Evolutionary conservation across 2,329 filamentous ascomycete genomes (phyloP).

Genomic region (Hypoxylon sp.): DNA sequence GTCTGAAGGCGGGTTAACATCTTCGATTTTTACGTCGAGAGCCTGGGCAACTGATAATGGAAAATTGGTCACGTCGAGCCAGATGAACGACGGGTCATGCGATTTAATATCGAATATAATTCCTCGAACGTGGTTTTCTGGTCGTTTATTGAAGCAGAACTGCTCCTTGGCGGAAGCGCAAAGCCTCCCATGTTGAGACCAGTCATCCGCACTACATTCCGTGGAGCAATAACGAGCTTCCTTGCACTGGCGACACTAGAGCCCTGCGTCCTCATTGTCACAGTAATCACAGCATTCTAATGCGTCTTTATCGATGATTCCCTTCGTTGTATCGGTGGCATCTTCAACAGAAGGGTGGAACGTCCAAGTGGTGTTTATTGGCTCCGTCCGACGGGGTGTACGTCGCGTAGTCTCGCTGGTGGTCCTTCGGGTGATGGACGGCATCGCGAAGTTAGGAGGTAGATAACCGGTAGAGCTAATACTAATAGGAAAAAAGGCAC

Average conservation of each 20-base stretch:
- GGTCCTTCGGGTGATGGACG: neutral
- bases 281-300: slow-evolving; percentile 8
- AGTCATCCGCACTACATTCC: slow-evolving; percentile 28
- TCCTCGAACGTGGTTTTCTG: slow-evolving; percentile 18
- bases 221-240: slow-evolving; percentile 32
- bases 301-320: slow-evolving; percentile 5
- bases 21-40: slow-evolving; percentile 1
- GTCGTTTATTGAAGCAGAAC: slow-evolving; percentile 9
- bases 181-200: slow-evolving; percentile 27
- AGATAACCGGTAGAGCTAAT: neutral
- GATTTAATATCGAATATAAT: slow-evolving; percentile 32
- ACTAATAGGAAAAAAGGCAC: neutral
- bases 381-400: neutral
- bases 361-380: neutral
- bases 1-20: neutral
- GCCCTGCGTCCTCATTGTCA: neutral
- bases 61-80: slow-evolving; percentile 1
- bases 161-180: slow-evolving; percentile 23
- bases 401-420: neutral
- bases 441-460: neutral
- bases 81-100: slow-evolving; percentile 1
- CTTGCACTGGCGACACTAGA: neutral
- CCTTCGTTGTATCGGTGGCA: neutral
- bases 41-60: slow-evolving; percentile 19
- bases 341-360: neutral